Percentiles rank a stretch among this genome's conserved stretches.
phyloP scores from a whole-genome alignment of 1,284 basidiomycete species.

The Ganoderma lucidum region DNA sequence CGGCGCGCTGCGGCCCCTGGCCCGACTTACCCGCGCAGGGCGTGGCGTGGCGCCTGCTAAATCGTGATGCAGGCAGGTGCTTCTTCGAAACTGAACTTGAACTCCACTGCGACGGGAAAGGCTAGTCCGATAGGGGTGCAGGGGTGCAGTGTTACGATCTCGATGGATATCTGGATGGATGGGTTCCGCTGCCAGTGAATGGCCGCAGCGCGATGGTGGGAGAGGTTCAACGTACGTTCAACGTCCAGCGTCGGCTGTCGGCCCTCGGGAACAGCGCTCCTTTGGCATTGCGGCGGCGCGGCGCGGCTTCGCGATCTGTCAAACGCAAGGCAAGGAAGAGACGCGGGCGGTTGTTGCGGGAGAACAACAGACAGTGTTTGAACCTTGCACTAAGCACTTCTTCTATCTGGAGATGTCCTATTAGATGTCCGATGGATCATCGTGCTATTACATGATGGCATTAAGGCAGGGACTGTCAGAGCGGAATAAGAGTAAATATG shows the following conservation, averaged over 20 bases:
- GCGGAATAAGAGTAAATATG: slow-evolving; percentile 12
- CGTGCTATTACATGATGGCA: slow-evolving; percentile 12
- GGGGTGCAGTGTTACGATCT: slow-evolving; percentile 1
- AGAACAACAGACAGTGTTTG: slow-evolving; percentile 21
- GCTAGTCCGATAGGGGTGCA: background rate
- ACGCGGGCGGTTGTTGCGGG: slow-evolving; percentile 11
- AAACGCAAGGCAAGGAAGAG: slow-evolving; percentile 12
- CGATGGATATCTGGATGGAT: slow-evolving; percentile 4
- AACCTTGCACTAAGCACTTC: slow-evolving; percentile 4
- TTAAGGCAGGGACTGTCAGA: slow-evolving; percentile 24
- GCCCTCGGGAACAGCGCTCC: slow-evolving; percentile 3
- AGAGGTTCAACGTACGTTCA: background rate
- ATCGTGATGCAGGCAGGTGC: background rate
- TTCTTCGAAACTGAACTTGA: background rate
- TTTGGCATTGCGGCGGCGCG: slow-evolving; percentile 20
- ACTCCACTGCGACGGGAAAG: background rate
- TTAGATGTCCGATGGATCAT: slow-evolving; percentile 13
- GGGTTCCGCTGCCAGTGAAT: background rate
- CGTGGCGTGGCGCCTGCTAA: slow-evolving; percentile 3
- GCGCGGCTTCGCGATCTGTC: slow-evolving; percentile 31
- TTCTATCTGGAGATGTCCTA: background rate
- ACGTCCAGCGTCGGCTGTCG: background rate
- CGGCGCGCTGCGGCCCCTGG: slow-evolving; percentile 3
- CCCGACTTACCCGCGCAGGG: slow-evolving; percentile 5
- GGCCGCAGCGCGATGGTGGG: background rate